Base-by-base conservation (phyloP, 495 filamentous ascomycete species). In the Massariosphaeria phaeospora region DNA sequence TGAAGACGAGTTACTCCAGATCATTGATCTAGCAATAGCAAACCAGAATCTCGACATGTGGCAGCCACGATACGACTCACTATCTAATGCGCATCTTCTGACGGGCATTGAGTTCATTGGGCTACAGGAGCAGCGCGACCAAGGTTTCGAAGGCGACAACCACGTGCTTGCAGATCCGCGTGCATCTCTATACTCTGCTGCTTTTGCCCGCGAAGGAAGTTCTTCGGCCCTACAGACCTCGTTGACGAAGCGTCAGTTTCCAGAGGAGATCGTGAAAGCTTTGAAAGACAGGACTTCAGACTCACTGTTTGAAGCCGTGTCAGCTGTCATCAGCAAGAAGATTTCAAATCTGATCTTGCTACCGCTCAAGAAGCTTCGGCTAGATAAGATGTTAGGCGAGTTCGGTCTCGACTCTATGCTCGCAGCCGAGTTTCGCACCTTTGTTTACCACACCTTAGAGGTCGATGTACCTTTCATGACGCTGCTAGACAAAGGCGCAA, bases 321-420 rank as follows among this genome's bases (percentile, higher is more conserved):
- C 17, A 17, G 18, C 33, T n/a, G 15, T 48, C n/a, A 26, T 48
- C n/a, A 12, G 25, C 6, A 13, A 21, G 3, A 26, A 29, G 26
- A 30, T 48, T 15, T 11, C 15, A 2, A 35, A 35, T 17, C 34
- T 51, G 6, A 29, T 38, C 10, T 26, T 51, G 8, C 36, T 51
- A 12, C 36, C 36, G 7, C n/a, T 17, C 4, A 20, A 51, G 12
- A 20, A 10, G 4, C 15, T 51, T 2, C 12, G 25, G n/a, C 12
- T 31, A 8, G 31, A 39, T 3, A 51, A 51, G 48, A 2, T 13
- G 4, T 33, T 51, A 6, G 31, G n/a, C 21, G 33, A 25, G 25
- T 51, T 24, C 26, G 48, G 48, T 13, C 15, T 51, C 33, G 48
- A 51, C 33, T 46, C 34, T 11, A 51, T 51, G 48, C 17, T 51